Percentiles rank a stretch among this genome's conserved stretches.
Evolutionary conservation across 192 early-diverging fungal genomes (phyloP).

Genomic region (Paraglomus brasilianum): DNA sequence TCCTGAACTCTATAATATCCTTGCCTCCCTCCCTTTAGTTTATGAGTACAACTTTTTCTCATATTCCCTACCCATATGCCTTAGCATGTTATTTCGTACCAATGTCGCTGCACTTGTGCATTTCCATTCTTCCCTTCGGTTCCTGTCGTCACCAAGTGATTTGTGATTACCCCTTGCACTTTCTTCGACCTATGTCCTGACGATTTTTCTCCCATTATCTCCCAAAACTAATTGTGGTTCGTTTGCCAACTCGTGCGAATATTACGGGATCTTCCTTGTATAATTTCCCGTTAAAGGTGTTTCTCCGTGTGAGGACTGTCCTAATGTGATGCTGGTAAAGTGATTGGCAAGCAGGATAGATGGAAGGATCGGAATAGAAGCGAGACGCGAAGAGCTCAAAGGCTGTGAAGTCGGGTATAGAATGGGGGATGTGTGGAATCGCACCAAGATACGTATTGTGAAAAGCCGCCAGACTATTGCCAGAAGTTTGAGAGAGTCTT

Average conservation of each 20-base stretch:
- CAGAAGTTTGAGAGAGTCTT: conserved; percentile 63
- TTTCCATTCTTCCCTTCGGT: conserved; percentile 62
- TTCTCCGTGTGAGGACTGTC: conserved; percentile 44
- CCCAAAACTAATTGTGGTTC: conserved; percentile 57
- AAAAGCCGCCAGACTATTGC: conserved; percentile 69
- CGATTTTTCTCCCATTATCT: conserved; percentile 3
- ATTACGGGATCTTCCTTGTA: conserved; percentile 61
- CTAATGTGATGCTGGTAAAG: conserved; percentile 50
- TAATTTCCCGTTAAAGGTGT: conserved; percentile 46
- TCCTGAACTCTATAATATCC: conserved; percentile 45
- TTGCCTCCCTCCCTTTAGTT: conserved; percentile 61
- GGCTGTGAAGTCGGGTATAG: conserved; percentile 50
- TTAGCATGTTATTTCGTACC: conserved; percentile 55
- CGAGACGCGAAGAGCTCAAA: conserved; percentile 49
- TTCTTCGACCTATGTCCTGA: conserved; percentile 51
- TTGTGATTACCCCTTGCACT: conserved; percentile 49
- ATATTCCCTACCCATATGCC: too few relatives aligned
- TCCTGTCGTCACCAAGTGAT: conserved; percentile 62
- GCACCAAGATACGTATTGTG: conserved; percentile 65
- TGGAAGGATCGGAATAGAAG: conserved; percentile 47
- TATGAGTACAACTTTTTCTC: too few relatives aligned
- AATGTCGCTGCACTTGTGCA: conserved; percentile 46
- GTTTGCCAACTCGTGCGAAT: conserved; percentile 68
- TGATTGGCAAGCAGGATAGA: conserved; percentile 35
- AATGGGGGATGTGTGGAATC: conserved; percentile 41